Base-by-base conservation (phyloP, 192 early-diverging fungal species). In the Backusella tuberculispora region DNA sequence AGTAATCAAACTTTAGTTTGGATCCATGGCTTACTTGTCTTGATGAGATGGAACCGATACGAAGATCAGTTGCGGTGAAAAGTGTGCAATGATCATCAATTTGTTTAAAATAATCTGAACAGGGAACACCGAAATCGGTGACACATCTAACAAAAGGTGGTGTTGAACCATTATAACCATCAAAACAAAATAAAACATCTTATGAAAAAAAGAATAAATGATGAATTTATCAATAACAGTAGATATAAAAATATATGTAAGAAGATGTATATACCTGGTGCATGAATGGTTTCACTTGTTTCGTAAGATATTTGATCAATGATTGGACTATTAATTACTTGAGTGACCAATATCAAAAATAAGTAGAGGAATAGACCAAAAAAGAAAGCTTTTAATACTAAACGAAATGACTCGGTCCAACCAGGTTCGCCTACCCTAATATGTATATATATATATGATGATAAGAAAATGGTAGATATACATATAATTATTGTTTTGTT, bases 261-360 rank as follows among this genome's bases (percentile, higher is more conserved):
- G 9, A 26, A 60, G 21, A 26, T 12, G 10, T 44, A 46, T 14
- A 46, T 46, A 46, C 53, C 66, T 12, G 66, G 66, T 41, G 21
- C 66, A 67, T 67, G 17, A 21, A 67, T 67, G 3, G 66, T 41
- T n/a, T 42, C 41, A 15, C 19, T 67, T 41, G 37, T 43, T 21
- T 67, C 66, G 19, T 42, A 67, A 12, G 66, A 67, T n/a, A 67
- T 24, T 21, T 67, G 66, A 40, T 67, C 66, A 21, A 67, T 67
- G 8, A 43, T 19, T 5, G 66, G 66, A 7, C 66, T 67, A 21
- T 67, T 38, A 9, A 43, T 19, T 10, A 67, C 66, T 43, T 67
- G 66, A 12, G n/a, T 43, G 40, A n/a, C 37, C n/a, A 67, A 40
- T 42, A 41, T 67, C n/a, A 67, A 40, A 21, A 67, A 43, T 19